A percentile compares a stretch with the other conserved stretches of the same genome.
Conservation (phyloP, 1,284 basidiomycete species). For the Porogramme epimiltina region DNA sequence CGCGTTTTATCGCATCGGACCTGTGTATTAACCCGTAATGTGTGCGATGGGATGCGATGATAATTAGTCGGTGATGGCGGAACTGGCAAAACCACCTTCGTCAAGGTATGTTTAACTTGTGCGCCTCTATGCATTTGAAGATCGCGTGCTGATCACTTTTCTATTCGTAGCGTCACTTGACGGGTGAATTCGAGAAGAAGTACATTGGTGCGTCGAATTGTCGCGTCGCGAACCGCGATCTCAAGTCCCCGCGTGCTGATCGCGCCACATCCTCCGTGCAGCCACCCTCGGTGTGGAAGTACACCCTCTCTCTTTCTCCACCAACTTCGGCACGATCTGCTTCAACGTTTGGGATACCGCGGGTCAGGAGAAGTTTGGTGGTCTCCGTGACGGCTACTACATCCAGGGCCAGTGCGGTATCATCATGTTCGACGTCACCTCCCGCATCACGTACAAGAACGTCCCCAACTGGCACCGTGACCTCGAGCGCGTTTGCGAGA, state of each 20-base stretch:
- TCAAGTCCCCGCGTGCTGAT: slow-evolving; percentile 13
- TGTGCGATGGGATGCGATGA: slow-evolving; percentile 27
- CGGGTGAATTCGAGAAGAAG: slow-evolving; percentile 99
- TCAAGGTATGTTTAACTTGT: slow-evolving; percentile 68
- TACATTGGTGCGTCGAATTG: slow-evolving; percentile 80
- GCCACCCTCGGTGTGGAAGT: slow-evolving; percentile 99
- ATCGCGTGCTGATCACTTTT: slow-evolving; percentile 60
- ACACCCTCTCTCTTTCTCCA: slow-evolving; percentile 94
- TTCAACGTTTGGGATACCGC: slow-evolving; percentile 99
- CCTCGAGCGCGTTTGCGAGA: slow-evolving; percentile 99
- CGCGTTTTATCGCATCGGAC: background rate
- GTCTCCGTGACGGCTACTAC: slow-evolving; percentile 97
- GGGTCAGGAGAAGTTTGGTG: slow-evolving; percentile 99
- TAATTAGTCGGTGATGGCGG: slow-evolving; percentile 92
- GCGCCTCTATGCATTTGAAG: slow-evolving; percentile 28
- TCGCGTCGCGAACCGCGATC: slow-evolving; percentile 7
- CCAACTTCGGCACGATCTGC: slow-evolving; percentile 98
- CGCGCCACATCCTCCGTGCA: slow-evolving; percentile 37
- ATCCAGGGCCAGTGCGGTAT: slow-evolving; percentile 99
- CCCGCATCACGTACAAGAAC: slow-evolving; percentile 99
- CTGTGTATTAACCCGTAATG: background rate
- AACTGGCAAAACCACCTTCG: slow-evolving; percentile 97
- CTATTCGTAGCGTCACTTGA: slow-evolving; percentile 86
- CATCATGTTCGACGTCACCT: slow-evolving; percentile 99
- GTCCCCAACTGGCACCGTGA: slow-evolving; percentile 99